Evolutionary conservation across 306 rosid species (phyloP).

Genomic region (Glycyrrhiza uralensis): DNA sequence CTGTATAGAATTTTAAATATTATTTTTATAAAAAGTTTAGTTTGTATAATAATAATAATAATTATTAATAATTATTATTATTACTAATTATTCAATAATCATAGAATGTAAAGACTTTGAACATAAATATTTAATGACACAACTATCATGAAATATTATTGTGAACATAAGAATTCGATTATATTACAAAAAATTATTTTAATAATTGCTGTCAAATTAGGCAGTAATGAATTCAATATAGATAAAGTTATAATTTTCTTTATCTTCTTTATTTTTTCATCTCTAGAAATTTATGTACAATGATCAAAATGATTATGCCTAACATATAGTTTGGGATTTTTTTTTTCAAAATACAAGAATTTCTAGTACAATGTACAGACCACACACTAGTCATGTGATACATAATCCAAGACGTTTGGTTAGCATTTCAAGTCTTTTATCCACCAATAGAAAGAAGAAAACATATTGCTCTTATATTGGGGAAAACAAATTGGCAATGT

Average conservation of each 20-base stretch:
- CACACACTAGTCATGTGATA: conserved; percentile 7
- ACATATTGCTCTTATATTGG: not conserved
- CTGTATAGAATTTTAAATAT: not conserved
- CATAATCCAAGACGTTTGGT: not conserved
- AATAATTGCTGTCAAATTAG: not conserved
- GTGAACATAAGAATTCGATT: not conserved
- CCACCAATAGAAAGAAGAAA: not conserved
- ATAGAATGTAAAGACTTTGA: not conserved
- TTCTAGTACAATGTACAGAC: not conserved
- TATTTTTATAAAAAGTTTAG: not conserved
- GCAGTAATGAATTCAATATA: not conserved
- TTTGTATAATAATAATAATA: too few species aligned
- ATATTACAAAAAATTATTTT: not conserved
- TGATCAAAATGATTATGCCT: not conserved
- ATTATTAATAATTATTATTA: too few species aligned
- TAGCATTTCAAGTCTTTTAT: not conserved
- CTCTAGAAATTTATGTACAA: not conserved
- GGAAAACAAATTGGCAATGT: not conserved
- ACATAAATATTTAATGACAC: not conserved
- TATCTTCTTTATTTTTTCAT: not conserved
- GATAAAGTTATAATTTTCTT: not conserved
- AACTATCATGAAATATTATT: not conserved
- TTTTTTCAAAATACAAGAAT: conserved; percentile 10
- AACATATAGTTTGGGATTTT: not conserved
- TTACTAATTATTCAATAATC: not conserved